Conservation (phyloP, 1,284 basidiomycete species). For the Trametes polyzona region DNA sequence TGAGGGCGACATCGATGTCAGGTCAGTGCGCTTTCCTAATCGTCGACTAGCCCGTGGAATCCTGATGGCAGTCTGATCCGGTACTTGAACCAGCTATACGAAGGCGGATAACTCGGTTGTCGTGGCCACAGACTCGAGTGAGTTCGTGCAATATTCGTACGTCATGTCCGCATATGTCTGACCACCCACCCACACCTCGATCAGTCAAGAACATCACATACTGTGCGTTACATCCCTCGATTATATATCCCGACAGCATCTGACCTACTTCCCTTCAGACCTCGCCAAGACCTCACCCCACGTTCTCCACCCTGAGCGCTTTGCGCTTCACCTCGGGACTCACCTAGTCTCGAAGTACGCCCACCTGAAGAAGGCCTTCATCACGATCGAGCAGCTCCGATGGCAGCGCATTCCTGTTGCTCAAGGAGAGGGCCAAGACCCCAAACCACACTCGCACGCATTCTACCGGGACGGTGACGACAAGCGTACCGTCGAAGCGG, state of each 20-base stretch:
- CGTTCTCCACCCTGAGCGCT: constrained; percentile 81
- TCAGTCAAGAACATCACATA: constrained; percentile 95
- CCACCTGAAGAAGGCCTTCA: constrained; percentile 76
- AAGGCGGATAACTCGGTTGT: constrained; percentile 84
- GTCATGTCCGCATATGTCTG: not conserved
- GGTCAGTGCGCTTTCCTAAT: constrained; percentile 45
- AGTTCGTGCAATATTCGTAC: constrained; percentile 38
- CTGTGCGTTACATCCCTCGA: constrained; percentile 49
- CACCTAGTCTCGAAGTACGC: constrained; percentile 86
- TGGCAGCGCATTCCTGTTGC: constrained; percentile 77
- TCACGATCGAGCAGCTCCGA: constrained; percentile 82
- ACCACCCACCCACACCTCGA: not conserved
- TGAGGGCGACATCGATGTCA: constrained; percentile 79
- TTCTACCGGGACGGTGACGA: constrained; percentile 93
- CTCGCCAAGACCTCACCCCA: constrained; percentile 88
- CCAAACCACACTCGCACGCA: constrained; percentile 74
- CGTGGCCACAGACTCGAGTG: constrained; percentile 88
- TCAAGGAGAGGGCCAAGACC: constrained; percentile 36
- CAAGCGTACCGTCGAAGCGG: constrained; percentile 72
- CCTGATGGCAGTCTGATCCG: not conserved
- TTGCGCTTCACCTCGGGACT: constrained; percentile 85
- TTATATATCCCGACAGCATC: not conserved
- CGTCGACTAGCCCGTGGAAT: not conserved
- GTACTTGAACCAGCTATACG: constrained; percentile 69
- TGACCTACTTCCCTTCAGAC: constrained; percentile 47